Evolutionary conservation across 2,329 filamentous ascomycete species (phyloP), one percentile per base, ranked within the genome.

Genomic region (Monascus ruber): DNA sequence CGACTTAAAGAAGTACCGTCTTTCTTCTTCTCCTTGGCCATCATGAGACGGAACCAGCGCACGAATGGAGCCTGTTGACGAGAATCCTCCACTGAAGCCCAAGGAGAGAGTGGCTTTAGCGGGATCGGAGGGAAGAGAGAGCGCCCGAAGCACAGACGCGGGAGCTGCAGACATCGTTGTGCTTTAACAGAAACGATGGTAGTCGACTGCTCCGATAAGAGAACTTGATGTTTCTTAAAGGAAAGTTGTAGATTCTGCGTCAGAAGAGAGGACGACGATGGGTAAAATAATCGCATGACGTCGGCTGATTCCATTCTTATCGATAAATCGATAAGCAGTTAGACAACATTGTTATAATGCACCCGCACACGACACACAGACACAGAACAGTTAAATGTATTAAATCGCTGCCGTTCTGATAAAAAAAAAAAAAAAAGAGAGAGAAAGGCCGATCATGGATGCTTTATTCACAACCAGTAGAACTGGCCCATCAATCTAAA

Each of bases 71-170:
- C 60, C 61, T 36, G 66, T 70, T 43, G 53, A 63, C 33, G 66
- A 62, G 54, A 70, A 70, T 37, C 64, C 66, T 9, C 60, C 62
- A 11, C 63, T 62, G 31, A 65, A 52, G 29, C 58, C 55, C 34
- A 65, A 59, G 24, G 58, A 59, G 35, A 66, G 51, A 17, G 41
- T 57, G 36, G 56, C 49, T 39, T 60, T 58, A 38, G 58, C 52
- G 1, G 56, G 46, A 26, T 61, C 52, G 9, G 42, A 24, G 26
- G 59, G 43, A 37, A 65, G 55, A 17, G 56, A 59, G 28, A 68
- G 56, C 26, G 62, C 60, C 31, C 49, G 51, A 17, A 66, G 49
- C 26, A 68, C 59, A 10, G 64, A 49, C 8, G 36, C 36, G 17
- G 60, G 58, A 2, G 56, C 47, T 33, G 53, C 47, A 3, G 56